Evolutionary conservation across 2,329 filamentous ascomycete genomes (phyloP), one percentile per base, ranked within the genome.

Genomic region (Amphichorda felina): DNA sequence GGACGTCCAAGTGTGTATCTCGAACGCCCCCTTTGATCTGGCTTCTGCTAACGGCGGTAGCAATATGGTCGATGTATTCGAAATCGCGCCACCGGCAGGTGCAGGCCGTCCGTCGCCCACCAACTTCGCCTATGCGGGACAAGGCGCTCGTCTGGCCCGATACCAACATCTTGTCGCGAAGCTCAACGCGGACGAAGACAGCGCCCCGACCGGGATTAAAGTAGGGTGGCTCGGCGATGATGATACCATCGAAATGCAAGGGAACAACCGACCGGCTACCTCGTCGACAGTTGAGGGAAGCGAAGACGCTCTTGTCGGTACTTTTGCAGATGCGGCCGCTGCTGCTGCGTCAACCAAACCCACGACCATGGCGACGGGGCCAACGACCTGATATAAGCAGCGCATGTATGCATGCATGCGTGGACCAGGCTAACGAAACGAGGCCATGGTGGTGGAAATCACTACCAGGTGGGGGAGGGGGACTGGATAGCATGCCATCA

Each of bases 21-120:
- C 22, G 25, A 32, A 9, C 18, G 29, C 15, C 31, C 8, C 13
- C 7, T 10, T 9, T 4, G 21, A 25, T 30, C 15, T 4, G 17
- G n/a, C 27, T 16, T 15, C 22, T 30, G 8, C 22, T 40, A 31
- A 38, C 47, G 27, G n/a, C 19, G 41, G 34, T 48, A 80, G 75
- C 47, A 77, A 79, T 47, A 72, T 80, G 57, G 74, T 80, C 40
- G 75, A 80, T 49, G 72, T 80, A 32, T 79, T 79, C 55, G 74
- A 79, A 42, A 75, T 78, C 48, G 66, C 70, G 25, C 71, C 72
- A 16, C 46, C 51, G 41, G 47, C 61, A 44, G 47, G 56, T 42
- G 15, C 19, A 9, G 16, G 22, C 19, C 28, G 27, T 13, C 18
- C 5, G 19, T 40, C 50, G 40, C 40, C 52, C 46, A 44, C 57